These are phyloP conservation scores for Podila clonocystis DNA, from an alignment of 192 early-diverging fungal genomes.

Conservation along the genomic window DNA sequence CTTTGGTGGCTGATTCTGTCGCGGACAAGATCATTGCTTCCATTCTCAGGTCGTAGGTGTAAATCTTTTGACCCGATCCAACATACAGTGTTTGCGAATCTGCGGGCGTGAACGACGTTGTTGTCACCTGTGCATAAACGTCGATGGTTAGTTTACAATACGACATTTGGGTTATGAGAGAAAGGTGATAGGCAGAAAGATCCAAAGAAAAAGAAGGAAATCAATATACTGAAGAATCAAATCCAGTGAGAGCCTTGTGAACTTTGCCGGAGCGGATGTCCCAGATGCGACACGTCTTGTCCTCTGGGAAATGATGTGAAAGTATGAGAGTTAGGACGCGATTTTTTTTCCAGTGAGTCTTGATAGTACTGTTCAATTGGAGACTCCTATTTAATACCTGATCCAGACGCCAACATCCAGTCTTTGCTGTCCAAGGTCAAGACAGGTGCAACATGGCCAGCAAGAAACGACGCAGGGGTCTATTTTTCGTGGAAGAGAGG, in stretches of 20 bases:
- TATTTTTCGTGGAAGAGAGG: background rate
- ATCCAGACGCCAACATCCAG: conserved; percentile 50
- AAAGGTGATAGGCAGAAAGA: background rate
- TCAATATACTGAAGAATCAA: conserved; percentile 26
- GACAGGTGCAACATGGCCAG: conserved; percentile 43
- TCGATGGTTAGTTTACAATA: too few species aligned
- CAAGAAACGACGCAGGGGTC: conserved; percentile 19
- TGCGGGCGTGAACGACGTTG: conserved; percentile 27
- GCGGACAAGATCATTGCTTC: conserved; percentile 43
- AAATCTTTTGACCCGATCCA: conserved; percentile 33
- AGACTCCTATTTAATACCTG: conserved; percentile 18
- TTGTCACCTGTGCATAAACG: conserved; percentile 17
- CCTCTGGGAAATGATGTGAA: conserved; percentile 22
- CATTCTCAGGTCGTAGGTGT: conserved; percentile 56
- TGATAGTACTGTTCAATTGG: background rate
- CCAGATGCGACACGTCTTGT: conserved; percentile 51
- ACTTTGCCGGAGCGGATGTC: conserved; percentile 40
- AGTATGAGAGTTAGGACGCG: background rate
- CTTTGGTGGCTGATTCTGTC: conserved; percentile 24
- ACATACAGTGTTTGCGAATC: conserved; percentile 44
- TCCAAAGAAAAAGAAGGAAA: background rate
- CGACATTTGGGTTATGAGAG: background rate
- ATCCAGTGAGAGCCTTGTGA: conserved; percentile 40
- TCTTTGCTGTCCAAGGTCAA: conserved; percentile 24
- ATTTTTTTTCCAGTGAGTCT: background rate